Evolutionary conservation across 495 filamentous ascomycete species (phyloP).

Genomic region (Hypoxylon lenormandii): DNA sequence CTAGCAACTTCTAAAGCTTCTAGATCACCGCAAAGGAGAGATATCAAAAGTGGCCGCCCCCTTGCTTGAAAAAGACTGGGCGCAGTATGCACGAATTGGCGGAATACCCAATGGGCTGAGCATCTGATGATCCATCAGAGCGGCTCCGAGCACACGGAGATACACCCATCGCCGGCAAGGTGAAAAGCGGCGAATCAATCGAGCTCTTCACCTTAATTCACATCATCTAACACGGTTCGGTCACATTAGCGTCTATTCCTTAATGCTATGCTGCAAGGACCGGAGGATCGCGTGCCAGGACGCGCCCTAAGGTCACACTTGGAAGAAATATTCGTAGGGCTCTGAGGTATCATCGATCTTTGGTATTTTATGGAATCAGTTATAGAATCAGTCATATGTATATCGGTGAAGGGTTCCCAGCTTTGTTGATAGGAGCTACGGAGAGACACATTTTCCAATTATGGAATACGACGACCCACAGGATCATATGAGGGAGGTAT

Average conservation of each 20-base stretch:
- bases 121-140: constrained; percentile 31
- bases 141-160: constrained; percentile 22
- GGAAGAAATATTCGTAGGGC: constrained; percentile 2
- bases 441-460: neutral
- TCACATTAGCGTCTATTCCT: constrained; percentile 21
- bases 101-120: constrained; percentile 25
- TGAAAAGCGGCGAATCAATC: constrained; percentile 32
- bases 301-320: constrained; percentile 25
- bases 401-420: neutral
- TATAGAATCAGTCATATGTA: constrained; percentile 4
- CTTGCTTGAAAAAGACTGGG: constrained; percentile 26
- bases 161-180: constrained; percentile 31
- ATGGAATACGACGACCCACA: constrained; percentile 2
- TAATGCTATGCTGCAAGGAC: constrained; percentile 27
- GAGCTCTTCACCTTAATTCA: constrained; percentile 15
- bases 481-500: constrained; percentile 14
- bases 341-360: constrained; percentile 10
- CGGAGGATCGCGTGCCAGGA: constrained; percentile 39
- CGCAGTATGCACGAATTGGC: constrained; percentile 24
- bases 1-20: constrained; percentile 40
- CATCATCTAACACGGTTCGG: constrained; percentile 15
- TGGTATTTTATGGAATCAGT: neutral
- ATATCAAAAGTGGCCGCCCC: constrained; percentile 11
- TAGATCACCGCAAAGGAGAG: constrained; percentile 7
- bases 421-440: too few relatives aligned